phyloP scores from a whole-genome alignment of 192 early-diverging fungal species.

The Dissophora globulifera region DNA sequence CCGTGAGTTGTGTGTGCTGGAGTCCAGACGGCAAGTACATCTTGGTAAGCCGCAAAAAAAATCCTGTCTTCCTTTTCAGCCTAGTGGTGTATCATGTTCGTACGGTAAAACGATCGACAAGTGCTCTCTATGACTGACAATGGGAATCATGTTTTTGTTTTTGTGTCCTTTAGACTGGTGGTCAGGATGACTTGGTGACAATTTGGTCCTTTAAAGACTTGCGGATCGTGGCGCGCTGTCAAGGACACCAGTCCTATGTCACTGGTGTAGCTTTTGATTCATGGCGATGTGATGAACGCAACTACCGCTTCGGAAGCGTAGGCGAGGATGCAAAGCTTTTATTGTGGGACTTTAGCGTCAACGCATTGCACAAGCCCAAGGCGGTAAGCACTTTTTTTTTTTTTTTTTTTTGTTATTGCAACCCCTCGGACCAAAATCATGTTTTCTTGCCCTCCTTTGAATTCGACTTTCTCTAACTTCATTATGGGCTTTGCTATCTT shows the following conservation, averaged over 20 bases:
- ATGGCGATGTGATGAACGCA: conserved; percentile 75
- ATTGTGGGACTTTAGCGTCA: conserved; percentile 93
- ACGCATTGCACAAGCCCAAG: conserved; percentile 80
- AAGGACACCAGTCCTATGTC: conserved; percentile 94
- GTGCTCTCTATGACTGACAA: too few relatives aligned
- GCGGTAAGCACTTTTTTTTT: conserved; percentile 52
- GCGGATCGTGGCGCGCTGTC: conserved; percentile 85
- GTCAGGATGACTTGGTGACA: conserved; percentile 94
- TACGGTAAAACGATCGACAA: too few relatives aligned
- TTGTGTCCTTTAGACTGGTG: conserved; percentile 66
- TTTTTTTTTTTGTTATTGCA: conserved; percentile 5
- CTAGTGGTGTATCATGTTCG: too few relatives aligned
- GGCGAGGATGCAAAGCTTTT: conserved; percentile 88
- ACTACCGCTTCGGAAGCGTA: conserved; percentile 88
- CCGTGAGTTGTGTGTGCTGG: conserved; percentile 87
- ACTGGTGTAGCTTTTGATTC: conserved; percentile 87
- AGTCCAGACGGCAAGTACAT: conserved; percentile 90
- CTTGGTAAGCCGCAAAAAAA: too few relatives aligned
- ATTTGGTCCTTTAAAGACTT: conserved; percentile 86
- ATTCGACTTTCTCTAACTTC: too few relatives aligned
- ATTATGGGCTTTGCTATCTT: not conserved
- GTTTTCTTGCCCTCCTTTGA: too few relatives aligned
- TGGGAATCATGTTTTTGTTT: not conserved
- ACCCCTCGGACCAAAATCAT: too few relatives aligned
- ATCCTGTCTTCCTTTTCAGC: too few relatives aligned